phyloP scores from a whole-genome alignment of 306 rosid species.

The Quercus glauca region DNA sequence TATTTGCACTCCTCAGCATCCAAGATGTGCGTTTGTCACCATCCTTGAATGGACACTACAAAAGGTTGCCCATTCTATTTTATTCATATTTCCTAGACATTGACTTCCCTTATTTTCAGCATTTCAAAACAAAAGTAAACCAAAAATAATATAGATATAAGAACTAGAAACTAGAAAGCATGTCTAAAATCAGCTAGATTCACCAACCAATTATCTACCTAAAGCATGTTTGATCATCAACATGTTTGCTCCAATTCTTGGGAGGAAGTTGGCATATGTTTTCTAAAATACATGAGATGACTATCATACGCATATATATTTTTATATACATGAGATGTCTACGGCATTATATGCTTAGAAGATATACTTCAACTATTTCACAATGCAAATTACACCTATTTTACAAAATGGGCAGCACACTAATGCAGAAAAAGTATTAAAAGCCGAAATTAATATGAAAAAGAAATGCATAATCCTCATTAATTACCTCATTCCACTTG shows the following conservation, averaged over 20 bases:
- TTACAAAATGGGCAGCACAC: background rate
- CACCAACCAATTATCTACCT: background rate
- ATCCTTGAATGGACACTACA: background rate
- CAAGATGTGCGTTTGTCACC: too few species aligned
- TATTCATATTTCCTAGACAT: background rate
- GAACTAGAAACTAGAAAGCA: background rate
- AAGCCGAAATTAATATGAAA: background rate
- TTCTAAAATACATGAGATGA: background rate
- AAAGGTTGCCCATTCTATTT: background rate
- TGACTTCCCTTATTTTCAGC: background rate
- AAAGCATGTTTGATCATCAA: background rate
- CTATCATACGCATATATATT: too few species aligned
- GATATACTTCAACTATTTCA: background rate
- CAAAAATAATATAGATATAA: background rate
- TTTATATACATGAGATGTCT: too few species aligned
- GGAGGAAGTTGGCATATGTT: background rate
- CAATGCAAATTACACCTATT: background rate
- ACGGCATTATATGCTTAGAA: background rate
- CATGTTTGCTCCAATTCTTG: background rate
- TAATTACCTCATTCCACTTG: background rate
- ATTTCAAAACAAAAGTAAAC: background rate
- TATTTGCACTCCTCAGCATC: background rate
- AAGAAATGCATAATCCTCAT: background rate
- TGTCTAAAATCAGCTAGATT: background rate
- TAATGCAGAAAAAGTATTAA: background rate